phyloP scores from a whole-genome alignment of 768 basidiomycete species.

The Suillus bovinus region DNA sequence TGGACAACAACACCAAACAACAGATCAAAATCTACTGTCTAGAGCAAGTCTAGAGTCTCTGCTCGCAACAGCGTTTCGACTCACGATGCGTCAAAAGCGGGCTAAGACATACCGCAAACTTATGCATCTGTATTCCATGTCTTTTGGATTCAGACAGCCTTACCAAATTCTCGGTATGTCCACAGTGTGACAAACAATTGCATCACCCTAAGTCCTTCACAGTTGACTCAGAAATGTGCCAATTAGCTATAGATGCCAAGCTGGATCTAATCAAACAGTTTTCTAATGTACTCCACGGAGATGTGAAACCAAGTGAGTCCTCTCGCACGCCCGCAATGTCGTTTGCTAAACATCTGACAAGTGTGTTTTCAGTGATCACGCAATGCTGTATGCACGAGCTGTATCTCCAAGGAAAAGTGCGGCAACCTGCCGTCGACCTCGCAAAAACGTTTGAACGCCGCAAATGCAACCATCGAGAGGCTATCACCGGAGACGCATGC shows the following conservation, averaged over 20 bases:
- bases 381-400: conserved; percentile 96
- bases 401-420: conserved; percentile 75
- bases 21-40: no score
- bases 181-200: background rate
- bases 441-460: conserved; percentile 93
- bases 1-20: conserved; percentile 30
- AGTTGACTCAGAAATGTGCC: conserved; percentile 86
- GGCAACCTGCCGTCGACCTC: conserved; percentile 79
- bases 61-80: background rate
- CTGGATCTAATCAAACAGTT: conserved; percentile 79
- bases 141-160: conserved; percentile 90
- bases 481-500: conserved; percentile 86
- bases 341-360: conserved; percentile 32
- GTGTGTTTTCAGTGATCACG: conserved; percentile 87
- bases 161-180: conserved; percentile 86
- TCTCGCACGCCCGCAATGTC: conserved; percentile 11
- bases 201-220: conserved; percentile 29
- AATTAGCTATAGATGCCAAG: conserved; percentile 63
- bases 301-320: conserved; percentile 85
- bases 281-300: conserved; percentile 76
- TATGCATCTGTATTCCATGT: conserved; percentile 85
- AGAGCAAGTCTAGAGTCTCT: no score
- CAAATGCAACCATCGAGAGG: conserved; percentile 91
- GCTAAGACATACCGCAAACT: conserved; percentile 94
- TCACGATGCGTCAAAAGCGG: conserved; percentile 86